Conservation (phyloP, 202 grass and related monocot species). For the Zoysia matrella region DNA sequence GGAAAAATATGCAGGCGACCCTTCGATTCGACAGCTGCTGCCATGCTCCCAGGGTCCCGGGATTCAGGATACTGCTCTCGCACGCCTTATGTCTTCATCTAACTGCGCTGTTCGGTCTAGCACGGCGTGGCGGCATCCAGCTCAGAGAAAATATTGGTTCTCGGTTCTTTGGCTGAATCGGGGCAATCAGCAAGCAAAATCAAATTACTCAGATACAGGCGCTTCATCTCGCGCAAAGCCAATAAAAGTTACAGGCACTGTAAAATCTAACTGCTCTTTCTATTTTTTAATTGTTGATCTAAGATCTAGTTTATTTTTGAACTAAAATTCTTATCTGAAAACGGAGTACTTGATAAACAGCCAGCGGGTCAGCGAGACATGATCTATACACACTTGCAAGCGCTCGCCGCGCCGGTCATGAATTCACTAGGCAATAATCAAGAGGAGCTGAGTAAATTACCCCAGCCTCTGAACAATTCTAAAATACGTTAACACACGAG, state of each 20-base stretch:
- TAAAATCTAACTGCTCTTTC: no score
- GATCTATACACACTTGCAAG: constrained; percentile 39
- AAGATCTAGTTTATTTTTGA: no score
- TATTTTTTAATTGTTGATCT: no score
- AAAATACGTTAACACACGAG: constrained; percentile 5
- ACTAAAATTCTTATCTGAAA: no score
- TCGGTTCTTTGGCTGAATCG: neutral
- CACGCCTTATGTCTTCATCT: neutral
- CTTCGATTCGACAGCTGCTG: constrained; percentile 11
- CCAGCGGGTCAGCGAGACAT: neutral
- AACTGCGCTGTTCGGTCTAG: neutral
- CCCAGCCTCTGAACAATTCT: constrained; percentile 6
- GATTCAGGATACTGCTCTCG: neutral
- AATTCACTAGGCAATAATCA: constrained; percentile 7
- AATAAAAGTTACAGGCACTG: constrained; percentile 2
- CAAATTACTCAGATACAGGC: constrained; percentile 2
- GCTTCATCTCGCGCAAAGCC: constrained; percentile 28
- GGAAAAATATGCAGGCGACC: neutral
- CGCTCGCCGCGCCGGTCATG: neutral
- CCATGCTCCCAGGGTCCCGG: neutral
- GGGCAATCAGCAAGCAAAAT: neutral
- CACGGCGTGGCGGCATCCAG: neutral
- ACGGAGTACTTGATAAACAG: neutral
- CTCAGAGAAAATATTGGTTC: neutral
- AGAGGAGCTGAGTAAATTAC: constrained; percentile 6